Conservation (phyloP, 2,329 filamentous ascomycete genomes). For the Chaetomiaceae sp. region DNA sequence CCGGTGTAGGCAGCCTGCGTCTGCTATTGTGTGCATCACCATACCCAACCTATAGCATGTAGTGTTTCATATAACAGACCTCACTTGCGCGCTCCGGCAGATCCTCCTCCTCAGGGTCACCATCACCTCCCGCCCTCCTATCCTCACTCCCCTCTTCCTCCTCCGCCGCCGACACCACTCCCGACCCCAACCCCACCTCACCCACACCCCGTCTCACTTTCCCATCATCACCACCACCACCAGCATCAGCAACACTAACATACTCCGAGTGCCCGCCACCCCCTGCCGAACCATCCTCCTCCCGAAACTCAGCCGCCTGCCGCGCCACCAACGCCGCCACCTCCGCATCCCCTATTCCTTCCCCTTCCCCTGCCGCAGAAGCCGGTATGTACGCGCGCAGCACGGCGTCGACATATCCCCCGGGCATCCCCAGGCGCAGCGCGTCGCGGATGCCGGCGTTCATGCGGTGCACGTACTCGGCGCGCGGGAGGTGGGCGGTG, state of each 20-base stretch:
- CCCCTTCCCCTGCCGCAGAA: background rate
- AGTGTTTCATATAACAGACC: slow-evolving; percentile 1
- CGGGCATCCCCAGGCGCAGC: slow-evolving; percentile 45
- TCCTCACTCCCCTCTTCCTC: background rate
- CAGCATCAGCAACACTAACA: background rate
- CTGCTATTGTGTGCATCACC: too few relatives aligned
- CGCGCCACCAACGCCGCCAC: too few relatives aligned
- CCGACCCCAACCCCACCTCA: background rate
- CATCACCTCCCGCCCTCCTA: background rate
- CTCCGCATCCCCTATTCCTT: background rate
- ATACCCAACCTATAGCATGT: background rate
- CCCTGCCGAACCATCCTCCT: too few relatives aligned
- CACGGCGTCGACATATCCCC: slow-evolving; percentile 47
- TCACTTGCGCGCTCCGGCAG: slow-evolving; percentile 1
- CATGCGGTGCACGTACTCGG: slow-evolving; percentile 59
- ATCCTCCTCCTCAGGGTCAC: background rate
- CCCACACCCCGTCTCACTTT: background rate
- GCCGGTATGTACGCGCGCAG: slow-evolving; percentile 42
- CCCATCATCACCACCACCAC: too few relatives aligned
- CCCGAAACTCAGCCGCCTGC: too few relatives aligned
- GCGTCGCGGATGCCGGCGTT: slow-evolving; percentile 58
- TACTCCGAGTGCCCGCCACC: slow-evolving; percentile 6
- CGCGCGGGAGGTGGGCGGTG: slow-evolving; percentile 33
- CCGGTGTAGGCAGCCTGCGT: too few relatives aligned
- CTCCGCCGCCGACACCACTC: background rate